Percentiles rank a stretch among this genome's conserved stretches.
Evolutionary conservation across 2,329 filamentous ascomycete species (phyloP).

Genomic region (Colletotrichum orbiculare): DNA sequence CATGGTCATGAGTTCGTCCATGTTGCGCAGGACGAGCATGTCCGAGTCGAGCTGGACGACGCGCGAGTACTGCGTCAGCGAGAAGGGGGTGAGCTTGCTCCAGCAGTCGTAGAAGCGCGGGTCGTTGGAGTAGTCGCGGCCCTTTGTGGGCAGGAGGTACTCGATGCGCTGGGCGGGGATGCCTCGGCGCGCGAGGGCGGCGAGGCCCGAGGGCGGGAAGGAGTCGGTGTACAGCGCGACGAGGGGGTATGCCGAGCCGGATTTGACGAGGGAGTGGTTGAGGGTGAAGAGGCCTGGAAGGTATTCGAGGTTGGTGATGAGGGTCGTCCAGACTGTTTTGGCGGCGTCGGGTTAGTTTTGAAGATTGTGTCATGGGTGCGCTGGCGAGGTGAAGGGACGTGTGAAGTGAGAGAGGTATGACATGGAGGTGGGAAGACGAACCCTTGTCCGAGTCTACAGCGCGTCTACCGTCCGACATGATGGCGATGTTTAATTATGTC

Average conservation of each 20-base stretch:
- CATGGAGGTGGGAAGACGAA: slow-evolving; percentile 33
- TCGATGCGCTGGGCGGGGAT: slow-evolving; percentile 78
- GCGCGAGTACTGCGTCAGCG: slow-evolving; percentile 78
- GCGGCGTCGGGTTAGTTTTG: background rate
- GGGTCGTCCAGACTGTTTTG: slow-evolving; percentile 80
- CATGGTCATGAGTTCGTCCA: slow-evolving; percentile 93
- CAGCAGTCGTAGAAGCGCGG: slow-evolving; percentile 91
- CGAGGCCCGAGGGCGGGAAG: slow-evolving; percentile 75
- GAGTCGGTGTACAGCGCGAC: slow-evolving; percentile 85
- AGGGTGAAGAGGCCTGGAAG: slow-evolving; percentile 86
- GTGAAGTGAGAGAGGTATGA: background rate
- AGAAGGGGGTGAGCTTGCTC: slow-evolving; percentile 86
- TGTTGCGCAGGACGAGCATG: slow-evolving; percentile 85
- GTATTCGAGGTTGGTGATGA: slow-evolving; percentile 88
- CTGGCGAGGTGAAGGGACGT: background rate
- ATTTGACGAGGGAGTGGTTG: slow-evolving; percentile 77
- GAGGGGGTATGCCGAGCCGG: slow-evolving; percentile 77
- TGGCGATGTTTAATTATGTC: slow-evolving; percentile 3
- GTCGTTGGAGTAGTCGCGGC: slow-evolving; percentile 78
- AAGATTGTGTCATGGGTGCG: background rate
- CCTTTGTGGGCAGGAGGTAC: slow-evolving; percentile 76
- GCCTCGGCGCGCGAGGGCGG: slow-evolving; percentile 74
- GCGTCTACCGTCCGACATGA: slow-evolving; percentile 41
- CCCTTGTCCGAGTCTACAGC: slow-evolving; percentile 55
- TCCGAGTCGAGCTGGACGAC: slow-evolving; percentile 89